Evolutionary conservation across 192 early-diverging fungal species (phyloP).

Genomic region (Dissophora ornata): DNA sequence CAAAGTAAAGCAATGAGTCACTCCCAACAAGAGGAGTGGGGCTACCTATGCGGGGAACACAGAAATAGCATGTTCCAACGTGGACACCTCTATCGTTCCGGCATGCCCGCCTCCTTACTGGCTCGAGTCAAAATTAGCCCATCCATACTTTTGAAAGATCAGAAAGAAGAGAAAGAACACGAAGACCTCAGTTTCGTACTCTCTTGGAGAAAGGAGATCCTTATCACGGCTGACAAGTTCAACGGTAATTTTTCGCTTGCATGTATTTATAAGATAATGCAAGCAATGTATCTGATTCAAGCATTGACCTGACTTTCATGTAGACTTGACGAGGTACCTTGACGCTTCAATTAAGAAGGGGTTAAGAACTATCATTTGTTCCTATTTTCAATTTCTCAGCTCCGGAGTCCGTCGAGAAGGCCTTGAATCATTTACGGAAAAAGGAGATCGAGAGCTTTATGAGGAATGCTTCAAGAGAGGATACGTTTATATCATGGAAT

Average conservation of each 20-base stretch:
- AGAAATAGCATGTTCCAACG: slow-evolving; percentile 26
- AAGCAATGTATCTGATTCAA: slow-evolving; percentile 21
- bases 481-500: slow-evolving; percentile 24
- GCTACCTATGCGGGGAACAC: slow-evolving; percentile 17
- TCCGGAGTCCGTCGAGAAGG: slow-evolving; percentile 11
- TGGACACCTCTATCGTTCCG: slow-evolving; percentile 30
- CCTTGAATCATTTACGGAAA: slow-evolving; percentile 20
- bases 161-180: slow-evolving; percentile 9
- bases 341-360: slow-evolving; percentile 23
- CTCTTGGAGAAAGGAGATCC: slow-evolving; percentile 21
- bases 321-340: slow-evolving; percentile 26
- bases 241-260: slow-evolving; percentile 27
- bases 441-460: slow-evolving; percentile 11
- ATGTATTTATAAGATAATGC: slow-evolving; percentile 15
- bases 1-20: slow-evolving; percentile 9
- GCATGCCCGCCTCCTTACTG: slow-evolving; percentile 24
- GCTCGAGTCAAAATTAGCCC: slow-evolving; percentile 26
- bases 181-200: slow-evolving; percentile 22
- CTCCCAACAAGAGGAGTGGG: slow-evolving; percentile 29
- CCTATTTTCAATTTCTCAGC: slow-evolving; percentile 30
- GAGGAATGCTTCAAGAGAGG: slow-evolving; percentile 26
- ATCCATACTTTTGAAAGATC: slow-evolving; percentile 16
- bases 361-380: slow-evolving; percentile 28
- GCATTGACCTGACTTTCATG: slow-evolving; percentile 26
- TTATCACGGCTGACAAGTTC: slow-evolving; percentile 26